phyloP scores from a whole-genome alignment of 768 basidiomycete genomes.

The Collybia mongolica region DNA sequence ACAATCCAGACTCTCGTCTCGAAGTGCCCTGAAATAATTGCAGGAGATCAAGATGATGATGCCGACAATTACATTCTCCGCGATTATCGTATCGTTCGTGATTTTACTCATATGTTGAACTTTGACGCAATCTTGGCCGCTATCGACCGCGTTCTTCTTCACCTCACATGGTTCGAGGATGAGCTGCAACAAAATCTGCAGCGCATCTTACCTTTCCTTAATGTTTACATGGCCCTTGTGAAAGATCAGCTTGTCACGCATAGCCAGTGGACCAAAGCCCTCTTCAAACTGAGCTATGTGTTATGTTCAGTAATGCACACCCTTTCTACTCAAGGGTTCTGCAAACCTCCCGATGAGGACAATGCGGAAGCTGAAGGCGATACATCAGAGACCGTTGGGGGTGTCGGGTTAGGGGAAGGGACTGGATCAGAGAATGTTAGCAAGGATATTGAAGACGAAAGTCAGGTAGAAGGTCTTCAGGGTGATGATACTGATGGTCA shows the following conservation, averaged over 20 bases:
- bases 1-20: constrained; percentile 60
- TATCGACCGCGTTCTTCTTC: constrained; percentile 36
- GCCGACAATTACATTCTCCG: constrained; percentile 52
- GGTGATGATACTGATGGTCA: constrained; percentile 55
- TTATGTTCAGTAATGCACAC: constrained; percentile 71
- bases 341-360: constrained; percentile 76
- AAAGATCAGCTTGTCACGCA: constrained; percentile 56
- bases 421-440: constrained; percentile 84
- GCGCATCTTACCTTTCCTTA: constrained; percentile 74
- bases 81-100: constrained; percentile 41
- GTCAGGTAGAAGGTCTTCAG: constrained; percentile 91
- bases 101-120: constrained; percentile 48
- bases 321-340: constrained; percentile 87
- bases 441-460: constrained; percentile 94
- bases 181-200: constrained; percentile 33
- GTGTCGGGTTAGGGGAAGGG: constrained; percentile 89
- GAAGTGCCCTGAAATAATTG: constrained; percentile 26
- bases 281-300: constrained; percentile 85
- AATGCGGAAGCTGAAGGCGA: constrained; percentile 52
- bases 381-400: constrained; percentile 53
- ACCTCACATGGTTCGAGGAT: constrained; percentile 33
- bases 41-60: constrained; percentile 25
- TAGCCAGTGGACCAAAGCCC: constrained; percentile 65
- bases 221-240: constrained; percentile 56
- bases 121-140: constrained; percentile 39